Evolutionary conservation across 148 eudicot species (phyloP), one percentile per base, ranked within the genome.

Genomic region (Fagopyrum tataricum): DNA sequence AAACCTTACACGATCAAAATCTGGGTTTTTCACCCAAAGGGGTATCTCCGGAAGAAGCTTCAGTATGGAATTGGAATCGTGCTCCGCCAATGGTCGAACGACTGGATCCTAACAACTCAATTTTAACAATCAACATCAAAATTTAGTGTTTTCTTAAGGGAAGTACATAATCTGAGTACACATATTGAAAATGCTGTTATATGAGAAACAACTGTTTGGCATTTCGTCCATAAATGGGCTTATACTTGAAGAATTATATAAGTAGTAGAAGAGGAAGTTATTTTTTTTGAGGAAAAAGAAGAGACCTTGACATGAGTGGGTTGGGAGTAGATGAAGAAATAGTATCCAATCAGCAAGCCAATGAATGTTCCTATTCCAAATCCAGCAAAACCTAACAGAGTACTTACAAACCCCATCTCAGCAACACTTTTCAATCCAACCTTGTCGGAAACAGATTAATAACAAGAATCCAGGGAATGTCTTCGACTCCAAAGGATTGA

Each of bases 21-120:
- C 98, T 11, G 97, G 98, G 79, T 84, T 91, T 83, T 94, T 94
- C 73, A 94, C 92, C 98, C 98, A 94, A 73, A 87, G 66, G 31
- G 98, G 98, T 81, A 94, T 88, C 76, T 94, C 97, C 18, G 95
- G 87, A 70, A 94, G 91, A 82, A 91, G 51, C 58, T 75, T 78
- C 74, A 74, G 81, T 72, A 94, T 76, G 18, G 73, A 71, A 71
- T 79, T 72, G 1, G 91, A 46, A 72, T 94, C 98, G 69, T 85
- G 89, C 77, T 91, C 96, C 62, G 48, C 80, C 85, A 94, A 75
- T 5, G 98, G 88, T 81, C 84, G 89, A 73, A 89, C 70, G n/a
- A 74, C 82, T 53, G 98, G 98, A 79, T 91, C 88, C 98, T 93
- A 40, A 66, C 12, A 52, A 73, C 61, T 21, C 52, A 62, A 72